A percentile compares a stretch with the other conserved stretches of the same genome.
Conservation (phyloP, 768 basidiomycete species). For the Lanmaoa rubissima region DNA sequence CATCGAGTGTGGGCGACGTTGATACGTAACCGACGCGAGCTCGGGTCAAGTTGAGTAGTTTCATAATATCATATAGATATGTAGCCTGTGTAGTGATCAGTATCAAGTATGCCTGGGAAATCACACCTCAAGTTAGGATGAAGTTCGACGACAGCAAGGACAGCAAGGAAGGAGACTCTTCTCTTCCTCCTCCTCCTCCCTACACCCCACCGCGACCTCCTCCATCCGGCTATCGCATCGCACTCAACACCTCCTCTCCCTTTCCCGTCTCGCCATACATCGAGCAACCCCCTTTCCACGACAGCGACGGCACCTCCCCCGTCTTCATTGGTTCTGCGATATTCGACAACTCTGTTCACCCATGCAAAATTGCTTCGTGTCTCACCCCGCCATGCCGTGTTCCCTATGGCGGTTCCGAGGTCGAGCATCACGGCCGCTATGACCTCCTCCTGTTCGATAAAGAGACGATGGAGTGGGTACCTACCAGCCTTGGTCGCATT, state of each 20-base stretch:
- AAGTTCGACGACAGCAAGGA: constrained; percentile 9
- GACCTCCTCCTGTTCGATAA: constrained; percentile 72
- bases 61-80: too few species aligned
- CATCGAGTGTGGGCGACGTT: not conserved
- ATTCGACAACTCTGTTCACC: constrained; percentile 65
- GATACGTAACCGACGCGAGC: constrained; percentile 6
- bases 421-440: constrained; percentile 61
- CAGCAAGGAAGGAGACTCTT: not conserved
- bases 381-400: constrained; percentile 54
- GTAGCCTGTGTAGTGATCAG: not conserved
- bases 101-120: not conserved
- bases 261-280: constrained; percentile 42
- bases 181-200: constrained; percentile 14
- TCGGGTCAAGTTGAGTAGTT: not conserved
- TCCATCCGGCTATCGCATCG: constrained; percentile 66
- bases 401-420: constrained; percentile 62
- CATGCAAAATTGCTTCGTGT: constrained; percentile 74
- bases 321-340: constrained; percentile 76
- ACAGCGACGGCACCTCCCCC: constrained; percentile 55
- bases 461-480: constrained; percentile 73
- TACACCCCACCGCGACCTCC: constrained; percentile 35
- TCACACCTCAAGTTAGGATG: constrained; percentile 1
- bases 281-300: constrained; percentile 52
- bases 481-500: constrained; percentile 55
- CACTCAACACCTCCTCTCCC: constrained; percentile 40